Percentiles rank a stretch among this genome's conserved stretches.
Conservation (phyloP, 1,139 yeast genomes). For the Suhomyces terraborum region DNA sequence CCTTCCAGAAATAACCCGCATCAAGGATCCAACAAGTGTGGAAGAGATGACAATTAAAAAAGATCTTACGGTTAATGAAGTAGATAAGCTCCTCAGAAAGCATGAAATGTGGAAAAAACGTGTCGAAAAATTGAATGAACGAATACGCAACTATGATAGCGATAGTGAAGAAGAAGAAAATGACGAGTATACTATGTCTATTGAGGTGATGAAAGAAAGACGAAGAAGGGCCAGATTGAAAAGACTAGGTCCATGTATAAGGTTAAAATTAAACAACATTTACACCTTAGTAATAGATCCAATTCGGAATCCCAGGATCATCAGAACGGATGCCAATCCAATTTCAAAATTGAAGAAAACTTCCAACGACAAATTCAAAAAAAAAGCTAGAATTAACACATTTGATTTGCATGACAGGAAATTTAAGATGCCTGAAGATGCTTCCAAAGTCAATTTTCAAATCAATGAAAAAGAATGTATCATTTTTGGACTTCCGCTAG, state of each 20-base stretch:
- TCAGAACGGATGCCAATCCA: conserved; percentile 3
- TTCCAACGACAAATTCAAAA: not conserved
- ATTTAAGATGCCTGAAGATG: not conserved
- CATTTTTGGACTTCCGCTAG: conserved; percentile 11
- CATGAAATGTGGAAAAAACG: conserved; percentile 49
- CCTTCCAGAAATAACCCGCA: conserved; percentile 55
- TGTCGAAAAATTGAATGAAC: conserved; percentile 28
- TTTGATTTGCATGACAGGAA: too few species aligned
- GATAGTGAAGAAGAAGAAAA: conserved; percentile 17
- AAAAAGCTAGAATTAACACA: not conserved
- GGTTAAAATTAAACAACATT: conserved; percentile 32
- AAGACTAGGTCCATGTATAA: conserved; percentile 29
- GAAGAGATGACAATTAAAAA: conserved; percentile 55
- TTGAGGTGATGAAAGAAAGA: conserved; percentile 22
- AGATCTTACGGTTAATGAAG: conserved; percentile 52
- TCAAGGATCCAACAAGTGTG: conserved; percentile 47
- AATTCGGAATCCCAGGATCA: conserved; percentile 29
- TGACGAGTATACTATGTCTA: conserved; percentile 26
- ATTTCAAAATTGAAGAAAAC: not conserved
- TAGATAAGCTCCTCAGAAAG: conserved; percentile 48
- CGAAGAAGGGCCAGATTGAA: conserved; percentile 24
- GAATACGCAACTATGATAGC: conserved; percentile 25
- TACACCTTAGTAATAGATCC: conserved; percentile 35
- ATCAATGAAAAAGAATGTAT: conserved; percentile 1
- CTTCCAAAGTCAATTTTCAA: conserved; percentile 2